Base-by-base conservation (phyloP, 176 grass and related monocot species). In the Oryza brachyantha region DNA sequence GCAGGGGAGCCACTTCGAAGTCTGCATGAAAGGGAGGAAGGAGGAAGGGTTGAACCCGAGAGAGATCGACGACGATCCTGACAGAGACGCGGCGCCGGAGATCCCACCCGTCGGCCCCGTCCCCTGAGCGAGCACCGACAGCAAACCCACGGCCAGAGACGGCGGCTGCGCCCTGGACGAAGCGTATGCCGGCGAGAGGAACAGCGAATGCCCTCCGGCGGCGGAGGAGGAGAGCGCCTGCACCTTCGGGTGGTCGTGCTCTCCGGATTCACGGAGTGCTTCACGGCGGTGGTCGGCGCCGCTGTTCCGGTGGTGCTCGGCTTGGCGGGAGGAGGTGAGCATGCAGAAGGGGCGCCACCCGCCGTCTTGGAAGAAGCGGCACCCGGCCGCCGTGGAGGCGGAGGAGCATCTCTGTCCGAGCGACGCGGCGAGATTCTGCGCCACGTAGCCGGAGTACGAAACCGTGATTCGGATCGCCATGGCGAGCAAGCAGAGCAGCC, bases 391-490 rank as follows among this genome's bases (percentile, higher is more conserved):
- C 26, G 89, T 48, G 29, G 88, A 79, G 70, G 77, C 66, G 29
- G 83, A 35, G 27, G 85, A 82, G 72, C 93, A 78, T 50, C 87
- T 60, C 0, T 50, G 73, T 22, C 87, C 73, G 66, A 85, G 31
- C 24, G 82, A 77, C 17, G 88, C 25, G 50, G 86, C 81, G 38
- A 99, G 59, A 59, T 63, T 93, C 76, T 99, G 92, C 60, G 90
- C 92, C 58, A 95, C 61, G 75, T 91, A 99, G 25, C 90, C 88
- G 75, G 96, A 96, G 86, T 93, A 93, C 46, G 90, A 93, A 0
- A 93, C 58, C 26, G 96, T 96, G 78, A 91, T 86, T 25, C 96
- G 92, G 10, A 99, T 99, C 92, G 96, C 96, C 96, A 99, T 99
- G 69, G 71, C 29, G 42, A 91, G 5, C 39, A 95, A 34, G 68